Evolutionary conservation across 176 grass and related monocot species (phyloP).

Genomic region (Bothriochloa decipiens): DNA sequence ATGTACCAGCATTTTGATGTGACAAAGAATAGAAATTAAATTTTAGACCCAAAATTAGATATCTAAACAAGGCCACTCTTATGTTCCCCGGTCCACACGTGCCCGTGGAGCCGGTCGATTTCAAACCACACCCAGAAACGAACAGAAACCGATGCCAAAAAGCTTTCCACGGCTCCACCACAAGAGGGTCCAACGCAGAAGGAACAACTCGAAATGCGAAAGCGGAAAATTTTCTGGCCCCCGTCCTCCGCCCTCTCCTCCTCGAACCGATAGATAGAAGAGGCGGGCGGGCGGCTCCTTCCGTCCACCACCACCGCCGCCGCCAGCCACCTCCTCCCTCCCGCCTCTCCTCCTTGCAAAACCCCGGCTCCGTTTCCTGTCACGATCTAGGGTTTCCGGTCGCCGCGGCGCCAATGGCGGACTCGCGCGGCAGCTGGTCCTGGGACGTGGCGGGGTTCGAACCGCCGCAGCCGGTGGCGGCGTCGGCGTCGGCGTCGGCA

Average conservation of each 20-base stretch:
- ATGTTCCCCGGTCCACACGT: neutral
- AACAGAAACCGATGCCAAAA: constrained; percentile 45
- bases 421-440: constrained; percentile 70
- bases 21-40: no score
- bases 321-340: neutral
- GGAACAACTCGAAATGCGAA: constrained; percentile 45
- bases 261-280: constrained; percentile 60
- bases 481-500: neutral
- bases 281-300: neutral
- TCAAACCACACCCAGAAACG: constrained; percentile 51
- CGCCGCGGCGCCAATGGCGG: constrained; percentile 69
- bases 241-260: constrained; percentile 47
- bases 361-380: neutral
- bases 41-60: no score
- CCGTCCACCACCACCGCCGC: constrained; percentile 20
- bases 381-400: constrained; percentile 78
- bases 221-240: constrained; percentile 66
- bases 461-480: constrained; percentile 25
- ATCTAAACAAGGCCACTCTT: no score
- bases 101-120: constrained; percentile 23
- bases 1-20: no score
- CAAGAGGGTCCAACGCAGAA: constrained; percentile 6
- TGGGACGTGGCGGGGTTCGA: constrained; percentile 96
- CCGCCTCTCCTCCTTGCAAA: neutral
- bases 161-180: neutral